Conservation (phyloP, 805 yeast species). For the Cyberlindnera maclurae region DNA sequence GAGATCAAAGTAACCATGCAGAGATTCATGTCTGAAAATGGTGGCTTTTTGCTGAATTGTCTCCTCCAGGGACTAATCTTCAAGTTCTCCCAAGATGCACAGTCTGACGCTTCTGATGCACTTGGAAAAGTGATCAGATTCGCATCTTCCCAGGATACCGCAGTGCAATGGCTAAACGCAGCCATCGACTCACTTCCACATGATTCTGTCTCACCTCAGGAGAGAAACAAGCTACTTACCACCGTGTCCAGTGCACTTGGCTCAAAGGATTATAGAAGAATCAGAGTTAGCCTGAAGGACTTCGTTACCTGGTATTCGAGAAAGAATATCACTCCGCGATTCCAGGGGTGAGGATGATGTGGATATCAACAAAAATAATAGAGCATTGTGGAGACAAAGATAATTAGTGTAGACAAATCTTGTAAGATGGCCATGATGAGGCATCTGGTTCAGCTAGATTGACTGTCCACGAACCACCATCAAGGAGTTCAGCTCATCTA, state of each 20-base stretch:
- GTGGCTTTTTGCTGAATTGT: slow-evolving; percentile 44
- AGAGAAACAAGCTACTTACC: slow-evolving; percentile 53
- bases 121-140: slow-evolving; percentile 55
- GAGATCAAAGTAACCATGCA: slow-evolving; percentile 44
- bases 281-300: slow-evolving; percentile 64
- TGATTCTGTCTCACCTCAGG: slow-evolving; percentile 57
- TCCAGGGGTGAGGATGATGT: slow-evolving; percentile 12
- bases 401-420: too few relatives aligned
- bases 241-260: slow-evolving; percentile 54
- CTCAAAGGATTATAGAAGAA: slow-evolving; percentile 65
- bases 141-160: slow-evolving; percentile 33
- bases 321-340: slow-evolving; percentile 53
- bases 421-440: too few relatives aligned
- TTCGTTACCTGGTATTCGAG: slow-evolving; percentile 80
- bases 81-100: slow-evolving; percentile 62
- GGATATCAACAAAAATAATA: background rate
- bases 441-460: too few relatives aligned
- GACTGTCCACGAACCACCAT: too few relatives aligned
- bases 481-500: too few relatives aligned
- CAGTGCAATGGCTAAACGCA: slow-evolving; percentile 50
- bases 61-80: slow-evolving; percentile 63
- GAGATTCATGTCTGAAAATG: slow-evolving; percentile 43
- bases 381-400: background rate
- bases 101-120: slow-evolving; percentile 69
- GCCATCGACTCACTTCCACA: slow-evolving; percentile 54